Percentiles rank a stretch among this genome's conserved stretches.
These are phyloP conservation scores for Ophiostoma novo-ulmi DNA, from an alignment of 2,329 filamentous ascomycete species.

Conservation along the genomic window DNA sequence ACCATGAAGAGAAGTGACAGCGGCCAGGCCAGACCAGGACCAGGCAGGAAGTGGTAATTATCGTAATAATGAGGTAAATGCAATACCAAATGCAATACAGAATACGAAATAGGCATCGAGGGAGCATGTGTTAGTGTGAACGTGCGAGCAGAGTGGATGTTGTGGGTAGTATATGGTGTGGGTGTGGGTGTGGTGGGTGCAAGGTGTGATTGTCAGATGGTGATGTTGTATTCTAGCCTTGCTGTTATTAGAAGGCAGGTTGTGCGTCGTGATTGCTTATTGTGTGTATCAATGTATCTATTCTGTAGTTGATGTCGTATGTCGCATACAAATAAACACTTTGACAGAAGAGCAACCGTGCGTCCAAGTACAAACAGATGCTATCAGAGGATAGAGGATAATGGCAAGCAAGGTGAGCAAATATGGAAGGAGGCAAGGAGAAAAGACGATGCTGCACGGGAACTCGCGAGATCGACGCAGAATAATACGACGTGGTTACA, in stretches of 20 bases:
- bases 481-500: conserved; percentile 21
- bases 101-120: neutral
- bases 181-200: conserved; percentile 6
- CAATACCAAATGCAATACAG: neutral
- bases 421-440: conserved; percentile 6
- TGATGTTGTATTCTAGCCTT: conserved; percentile 10
- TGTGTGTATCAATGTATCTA: neutral
- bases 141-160: conserved; percentile 13
- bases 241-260: conserved; percentile 10
- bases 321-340: neutral
- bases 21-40: neutral
- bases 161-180: neutral
- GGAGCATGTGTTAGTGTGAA: conserved; percentile 1
- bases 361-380: neutral
- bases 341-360: neutral
- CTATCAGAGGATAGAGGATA: neutral
- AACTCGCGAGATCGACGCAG: conserved; percentile 22
- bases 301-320: neutral
- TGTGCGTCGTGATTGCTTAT: neutral
- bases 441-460: conserved; percentile 11
- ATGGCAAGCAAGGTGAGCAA: conserved; percentile 1
- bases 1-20: conserved; percentile 6
- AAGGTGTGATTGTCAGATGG: conserved; percentile 13
- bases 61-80: conserved; percentile 1
- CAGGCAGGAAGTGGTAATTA: neutral